These are phyloP conservation scores for Flaveria floridana DNA, from an alignment of 140 eudicot genomes.

Conservation along the genomic window DNA sequence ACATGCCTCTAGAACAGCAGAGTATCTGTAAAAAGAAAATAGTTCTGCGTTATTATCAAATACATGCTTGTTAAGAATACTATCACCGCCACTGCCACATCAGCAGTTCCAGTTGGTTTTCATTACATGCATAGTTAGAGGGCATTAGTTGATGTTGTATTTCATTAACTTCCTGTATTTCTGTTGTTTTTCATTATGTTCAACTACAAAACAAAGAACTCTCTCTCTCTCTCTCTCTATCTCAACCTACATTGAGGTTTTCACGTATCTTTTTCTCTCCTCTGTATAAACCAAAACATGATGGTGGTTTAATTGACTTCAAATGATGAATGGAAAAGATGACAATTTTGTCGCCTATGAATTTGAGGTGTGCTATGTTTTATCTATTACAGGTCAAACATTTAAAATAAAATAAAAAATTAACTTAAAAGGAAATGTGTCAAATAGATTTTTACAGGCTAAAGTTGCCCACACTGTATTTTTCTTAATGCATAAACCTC, in stretches of 20 bases:
- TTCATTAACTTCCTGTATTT: not conserved
- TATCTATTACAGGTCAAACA: not conserved
- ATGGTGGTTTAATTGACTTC: not conserved
- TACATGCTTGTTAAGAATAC: constrained; percentile 12
- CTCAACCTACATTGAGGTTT: not conserved
- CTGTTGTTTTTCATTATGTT: not conserved
- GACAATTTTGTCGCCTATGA: not conserved
- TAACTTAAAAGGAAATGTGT: not conserved
- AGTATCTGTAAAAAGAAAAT: constrained; percentile 52
- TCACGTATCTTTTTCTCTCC: not conserved
- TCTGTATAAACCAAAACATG: not conserved
- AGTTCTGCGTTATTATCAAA: not conserved
- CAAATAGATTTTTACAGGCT: not conserved
- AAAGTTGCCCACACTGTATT: not conserved
- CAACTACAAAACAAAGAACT: not conserved
- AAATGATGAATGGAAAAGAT: not conserved
- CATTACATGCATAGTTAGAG: not conserved
- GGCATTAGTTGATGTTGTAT: not conserved
- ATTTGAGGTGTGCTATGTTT: not conserved
- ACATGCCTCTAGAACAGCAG: constrained; percentile 68
- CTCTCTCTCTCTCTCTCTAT: not conserved
- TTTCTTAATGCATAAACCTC: not conserved
- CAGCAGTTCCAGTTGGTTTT: not conserved
- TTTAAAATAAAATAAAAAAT: not conserved
- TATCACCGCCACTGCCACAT: constrained; percentile 6